These are phyloP conservation scores for Fusarium palustre DNA, from an alignment of 2,329 filamentous ascomycete species.

Conservation along the genomic window DNA sequence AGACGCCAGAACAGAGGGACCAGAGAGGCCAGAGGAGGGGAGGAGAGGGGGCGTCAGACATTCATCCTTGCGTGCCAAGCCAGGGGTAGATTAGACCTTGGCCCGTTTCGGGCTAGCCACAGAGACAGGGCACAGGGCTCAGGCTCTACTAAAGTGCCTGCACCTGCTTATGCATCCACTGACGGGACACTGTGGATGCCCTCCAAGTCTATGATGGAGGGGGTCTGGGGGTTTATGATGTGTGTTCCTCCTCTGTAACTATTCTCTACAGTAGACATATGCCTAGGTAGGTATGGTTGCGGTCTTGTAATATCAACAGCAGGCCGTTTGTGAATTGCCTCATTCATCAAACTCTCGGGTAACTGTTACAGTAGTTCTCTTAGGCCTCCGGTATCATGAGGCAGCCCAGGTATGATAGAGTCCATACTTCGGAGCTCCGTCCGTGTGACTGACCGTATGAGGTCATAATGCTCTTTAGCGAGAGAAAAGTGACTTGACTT, in stretches of 20 bases:
- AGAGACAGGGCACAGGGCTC: constrained; percentile 25
- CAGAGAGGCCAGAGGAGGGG: not conserved
- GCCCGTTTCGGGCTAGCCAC: constrained; percentile 30
- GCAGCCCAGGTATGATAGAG: not conserved
- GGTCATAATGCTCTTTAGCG: constrained; percentile 38
- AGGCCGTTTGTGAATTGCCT: constrained; percentile 3
- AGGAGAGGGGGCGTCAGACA: not conserved
- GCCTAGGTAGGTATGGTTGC: not conserved
- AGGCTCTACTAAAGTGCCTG: constrained; percentile 46
- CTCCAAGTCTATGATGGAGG: constrained; percentile 23
- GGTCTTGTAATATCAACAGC: not conserved
- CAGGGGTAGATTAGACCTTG: constrained; percentile 42
- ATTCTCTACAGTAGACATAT: not conserved
- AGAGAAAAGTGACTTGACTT: constrained; percentile 8
- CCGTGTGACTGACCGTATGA: constrained; percentile 31
- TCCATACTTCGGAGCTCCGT: not conserved
- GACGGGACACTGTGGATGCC: constrained; percentile 38
- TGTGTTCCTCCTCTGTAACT: constrained; percentile 1
- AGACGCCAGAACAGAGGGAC: not conserved
- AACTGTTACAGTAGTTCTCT: not conserved
- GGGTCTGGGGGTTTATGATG: constrained; percentile 7
- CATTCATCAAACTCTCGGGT: not conserved
- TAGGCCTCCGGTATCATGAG: not conserved
- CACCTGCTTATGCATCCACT: constrained; percentile 40
- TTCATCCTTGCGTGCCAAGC: constrained; percentile 31